Conservation (phyloP, 176 grass and related monocot genomes). For the Juncus inflexus region DNA sequence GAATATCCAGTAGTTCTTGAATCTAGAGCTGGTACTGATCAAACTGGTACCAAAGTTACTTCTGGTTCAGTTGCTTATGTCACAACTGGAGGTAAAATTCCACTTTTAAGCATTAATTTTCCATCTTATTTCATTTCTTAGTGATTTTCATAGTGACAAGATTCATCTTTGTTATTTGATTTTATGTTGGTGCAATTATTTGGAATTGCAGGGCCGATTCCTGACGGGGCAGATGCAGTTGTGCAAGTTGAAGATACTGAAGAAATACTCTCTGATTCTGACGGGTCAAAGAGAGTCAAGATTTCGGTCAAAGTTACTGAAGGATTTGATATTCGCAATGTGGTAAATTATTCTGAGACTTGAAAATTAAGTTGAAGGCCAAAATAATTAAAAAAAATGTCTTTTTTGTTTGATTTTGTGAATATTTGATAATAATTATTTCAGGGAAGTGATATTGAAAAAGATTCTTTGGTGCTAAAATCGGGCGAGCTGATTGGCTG, state of each 20-base stretch:
- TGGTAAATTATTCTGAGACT: constrained; percentile 53
- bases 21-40: constrained; percentile 80
- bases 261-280: constrained; percentile 17
- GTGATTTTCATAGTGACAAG: too few relatives aligned
- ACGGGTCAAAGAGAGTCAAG: constrained; percentile 56
- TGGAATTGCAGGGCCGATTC: constrained; percentile 52
- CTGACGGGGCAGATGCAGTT: constrained; percentile 77
- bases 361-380: too few relatives aligned
- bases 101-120: too few relatives aligned
- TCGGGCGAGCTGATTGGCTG: constrained; percentile 66
- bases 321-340: constrained; percentile 57
- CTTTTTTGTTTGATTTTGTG: constrained; percentile 7
- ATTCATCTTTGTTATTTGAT: background rate
- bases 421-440: background rate
- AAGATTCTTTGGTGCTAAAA: constrained; percentile 56
- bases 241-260: constrained; percentile 93
- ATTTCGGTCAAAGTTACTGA: constrained; percentile 40
- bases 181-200: background rate
- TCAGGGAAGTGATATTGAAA: constrained; percentile 87
- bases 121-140: constrained; percentile 4
- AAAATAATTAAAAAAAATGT: too few relatives aligned
- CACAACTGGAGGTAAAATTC: constrained; percentile 58
- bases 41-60: constrained; percentile 36
- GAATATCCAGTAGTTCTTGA: constrained; percentile 77
- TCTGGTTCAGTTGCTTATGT: constrained; percentile 68